Percentiles rank a stretch among this genome's conserved stretches.
Conservation (phyloP, 352 stramenopile genomes). For the Globisporangium cystogenes region DNA sequence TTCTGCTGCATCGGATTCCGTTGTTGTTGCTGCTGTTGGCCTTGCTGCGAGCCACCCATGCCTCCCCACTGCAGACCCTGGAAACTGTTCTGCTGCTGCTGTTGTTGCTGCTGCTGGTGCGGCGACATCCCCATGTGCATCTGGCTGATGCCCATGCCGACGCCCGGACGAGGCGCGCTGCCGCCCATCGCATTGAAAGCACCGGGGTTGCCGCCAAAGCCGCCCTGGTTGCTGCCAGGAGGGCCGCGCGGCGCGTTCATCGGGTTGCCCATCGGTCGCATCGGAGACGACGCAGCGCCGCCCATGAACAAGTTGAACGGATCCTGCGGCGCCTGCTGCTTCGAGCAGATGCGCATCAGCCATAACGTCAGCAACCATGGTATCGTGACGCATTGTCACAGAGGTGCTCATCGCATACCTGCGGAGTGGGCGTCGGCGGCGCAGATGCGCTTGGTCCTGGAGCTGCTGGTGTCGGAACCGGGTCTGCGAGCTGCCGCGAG, state of each 20-base stretch:
- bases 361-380: too few species aligned
- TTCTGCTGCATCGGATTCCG: constrained; percentile 55
- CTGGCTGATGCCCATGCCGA: constrained; percentile 77
- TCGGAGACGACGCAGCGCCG: constrained; percentile 9
- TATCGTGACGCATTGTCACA: background rate
- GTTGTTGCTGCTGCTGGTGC: constrained; percentile 36
- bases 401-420: constrained; percentile 13
- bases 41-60: constrained; percentile 47
- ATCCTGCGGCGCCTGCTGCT: constrained; percentile 28
- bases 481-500: constrained; percentile 43
- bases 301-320: constrained; percentile 75
- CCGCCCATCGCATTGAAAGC: constrained; percentile 42
- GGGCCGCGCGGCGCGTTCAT: constrained; percentile 30
- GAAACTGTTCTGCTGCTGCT: constrained; percentile 68
- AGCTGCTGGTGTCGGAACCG: constrained; percentile 37
- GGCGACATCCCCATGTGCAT: constrained; percentile 72
- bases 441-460: constrained; percentile 14
- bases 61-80: constrained; percentile 79
- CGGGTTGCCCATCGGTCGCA: constrained; percentile 21
- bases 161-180: constrained; percentile 27
- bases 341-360: background rate
- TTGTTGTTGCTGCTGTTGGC: constrained; percentile 43
- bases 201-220: constrained; percentile 17
- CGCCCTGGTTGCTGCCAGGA: constrained; percentile 14
- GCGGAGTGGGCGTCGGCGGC: constrained; percentile 29